A percentile compares a stretch with the other conserved stretches of the same genome.
Conservation (phyloP, 2,329 filamentous ascomycete species). For the Hypoxylon sp. region DNA sequence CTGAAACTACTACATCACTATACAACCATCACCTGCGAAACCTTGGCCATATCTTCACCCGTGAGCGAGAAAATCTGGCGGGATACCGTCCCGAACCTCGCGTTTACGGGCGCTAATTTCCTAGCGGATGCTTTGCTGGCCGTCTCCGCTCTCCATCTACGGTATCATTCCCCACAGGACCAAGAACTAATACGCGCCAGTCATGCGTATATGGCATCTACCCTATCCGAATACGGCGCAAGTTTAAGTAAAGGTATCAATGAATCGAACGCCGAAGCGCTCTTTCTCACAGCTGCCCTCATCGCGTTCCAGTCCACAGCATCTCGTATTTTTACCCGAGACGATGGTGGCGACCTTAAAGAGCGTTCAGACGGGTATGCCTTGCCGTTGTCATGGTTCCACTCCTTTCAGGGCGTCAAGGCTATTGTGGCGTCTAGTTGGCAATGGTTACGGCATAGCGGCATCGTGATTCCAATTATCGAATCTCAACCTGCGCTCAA, state of each 20-base stretch:
- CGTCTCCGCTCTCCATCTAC: slow-evolving; percentile 74
- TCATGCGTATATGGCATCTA: slow-evolving; percentile 75
- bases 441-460: slow-evolving; percentile 73
- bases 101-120: slow-evolving; percentile 71
- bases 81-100: slow-evolving; percentile 71
- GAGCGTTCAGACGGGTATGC: slow-evolving; percentile 64
- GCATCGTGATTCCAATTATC: slow-evolving; percentile 72
- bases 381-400: slow-evolving; percentile 75
- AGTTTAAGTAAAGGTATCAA: slow-evolving; percentile 70
- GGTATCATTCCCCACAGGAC: slow-evolving; percentile 70
- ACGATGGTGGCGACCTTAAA: slow-evolving; percentile 61
- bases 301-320: slow-evolving; percentile 78
- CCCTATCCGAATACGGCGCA: slow-evolving; percentile 72
- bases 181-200: slow-evolving; percentile 72
- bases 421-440: slow-evolving; percentile 75
- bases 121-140: slow-evolving; percentile 75
- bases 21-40: slow-evolving; percentile 72
- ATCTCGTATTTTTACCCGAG: slow-evolving; percentile 72
- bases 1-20: slow-evolving; percentile 76
- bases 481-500: slow-evolving; percentile 75
- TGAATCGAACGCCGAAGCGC: slow-evolving; percentile 71
- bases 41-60: slow-evolving; percentile 68
- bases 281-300: slow-evolving; percentile 74
- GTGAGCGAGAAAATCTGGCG: slow-evolving; percentile 71
- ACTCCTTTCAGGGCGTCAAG: slow-evolving; percentile 77